phyloP scores from a whole-genome alignment of 805 yeast genomes.

The Teunomyces kruisii region DNA sequence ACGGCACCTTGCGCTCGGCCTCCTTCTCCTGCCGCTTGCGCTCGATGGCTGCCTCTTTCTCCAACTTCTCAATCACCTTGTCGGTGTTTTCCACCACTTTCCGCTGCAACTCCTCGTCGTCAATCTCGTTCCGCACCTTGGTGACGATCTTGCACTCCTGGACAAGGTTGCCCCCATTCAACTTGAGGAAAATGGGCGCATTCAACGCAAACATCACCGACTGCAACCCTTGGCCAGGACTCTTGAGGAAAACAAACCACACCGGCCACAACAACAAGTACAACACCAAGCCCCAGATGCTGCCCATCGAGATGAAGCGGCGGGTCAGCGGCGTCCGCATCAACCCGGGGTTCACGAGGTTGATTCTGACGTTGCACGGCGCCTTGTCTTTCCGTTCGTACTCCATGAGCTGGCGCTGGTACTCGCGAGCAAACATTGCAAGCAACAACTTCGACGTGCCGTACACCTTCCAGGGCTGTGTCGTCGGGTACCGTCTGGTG shows the following conservation, averaged over 20 bases:
- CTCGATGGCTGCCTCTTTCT: slow-evolving; percentile 68
- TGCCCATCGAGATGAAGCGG: slow-evolving; percentile 74
- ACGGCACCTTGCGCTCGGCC: slow-evolving; percentile 16
- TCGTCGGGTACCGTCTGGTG: slow-evolving; percentile 53
- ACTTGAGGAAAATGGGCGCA: slow-evolving; percentile 66
- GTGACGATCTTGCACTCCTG: slow-evolving; percentile 67
- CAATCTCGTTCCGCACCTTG: slow-evolving; percentile 60
- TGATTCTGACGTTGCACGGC: slow-evolving; percentile 66
- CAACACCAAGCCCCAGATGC: slow-evolving; percentile 56
- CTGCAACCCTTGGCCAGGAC: slow-evolving; percentile 78
- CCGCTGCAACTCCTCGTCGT: slow-evolving; percentile 60
- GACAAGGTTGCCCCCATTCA: slow-evolving; percentile 66
- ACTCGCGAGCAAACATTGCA: slow-evolving; percentile 73
- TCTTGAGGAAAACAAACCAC: slow-evolving; percentile 78
- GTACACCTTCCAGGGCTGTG: slow-evolving; percentile 70
- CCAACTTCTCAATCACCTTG: slow-evolving; percentile 55
- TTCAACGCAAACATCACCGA: slow-evolving; percentile 64
- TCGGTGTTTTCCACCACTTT: slow-evolving; percentile 62
- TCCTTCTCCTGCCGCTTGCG: slow-evolving; percentile 44
- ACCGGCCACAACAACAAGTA: slow-evolving; percentile 75
- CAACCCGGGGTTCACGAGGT: slow-evolving; percentile 86
- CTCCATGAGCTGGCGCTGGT: slow-evolving; percentile 61
- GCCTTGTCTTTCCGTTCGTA: slow-evolving; percentile 70
- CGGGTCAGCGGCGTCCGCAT: slow-evolving; percentile 87
- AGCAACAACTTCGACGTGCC: slow-evolving; percentile 82